Base-by-base conservation (phyloP, 2,329 filamentous ascomycete species). In the Magnaporthiopsis rhizophila region DNA sequence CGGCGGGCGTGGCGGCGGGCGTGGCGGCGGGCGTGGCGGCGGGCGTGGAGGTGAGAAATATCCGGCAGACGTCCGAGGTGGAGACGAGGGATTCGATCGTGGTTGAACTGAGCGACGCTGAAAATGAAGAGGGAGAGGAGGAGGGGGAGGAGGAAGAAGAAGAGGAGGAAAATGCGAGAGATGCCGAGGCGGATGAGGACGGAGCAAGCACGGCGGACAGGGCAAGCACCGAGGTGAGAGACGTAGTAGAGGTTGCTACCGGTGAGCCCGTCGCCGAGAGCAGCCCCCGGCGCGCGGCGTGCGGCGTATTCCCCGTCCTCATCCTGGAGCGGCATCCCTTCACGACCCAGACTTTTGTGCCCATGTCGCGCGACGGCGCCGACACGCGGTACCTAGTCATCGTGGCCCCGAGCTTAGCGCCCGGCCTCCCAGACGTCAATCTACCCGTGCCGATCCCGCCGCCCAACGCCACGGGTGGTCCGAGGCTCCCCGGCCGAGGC, bases 301-400 rank as follows among this genome's bases (percentile, higher is more conserved):
- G 24, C 24, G 57, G 57, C 21, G 66, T 83, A 4, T 90, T 97
- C 73, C 80, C 84, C 59, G 83, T 97, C 64, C 77, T 78, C 26
- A 85, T 97, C 65, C 84, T 98, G 36, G 95, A 99, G 75, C 83
- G 95, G 56, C 95, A 99, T 76, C 94, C 95, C 0, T 98, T 88
- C 76, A 98, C 95, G 1, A 91, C 91, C 1, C 95, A 99, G 78
- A 97, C 92, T 0, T 98, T 99, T 75, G 83, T 91, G 58, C 95
- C 95, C 0, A 79, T 97, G 62, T 84, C 77, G 13, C 61, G 30
- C 53, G 61, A 62, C 50, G 72, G 73, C 60, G 69, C 75, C 13
- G 77, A 81, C 63, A 79, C 80, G 13, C 77, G 80, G 28, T 97
- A 94, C 74, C 83, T 99, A 32, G 90, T 98, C 66, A 86, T 98